Percentiles rank a stretch among this genome's conserved stretches.
Conservation (phyloP, 2,329 filamentous ascomycete species). For the Eutypa lata region DNA sequence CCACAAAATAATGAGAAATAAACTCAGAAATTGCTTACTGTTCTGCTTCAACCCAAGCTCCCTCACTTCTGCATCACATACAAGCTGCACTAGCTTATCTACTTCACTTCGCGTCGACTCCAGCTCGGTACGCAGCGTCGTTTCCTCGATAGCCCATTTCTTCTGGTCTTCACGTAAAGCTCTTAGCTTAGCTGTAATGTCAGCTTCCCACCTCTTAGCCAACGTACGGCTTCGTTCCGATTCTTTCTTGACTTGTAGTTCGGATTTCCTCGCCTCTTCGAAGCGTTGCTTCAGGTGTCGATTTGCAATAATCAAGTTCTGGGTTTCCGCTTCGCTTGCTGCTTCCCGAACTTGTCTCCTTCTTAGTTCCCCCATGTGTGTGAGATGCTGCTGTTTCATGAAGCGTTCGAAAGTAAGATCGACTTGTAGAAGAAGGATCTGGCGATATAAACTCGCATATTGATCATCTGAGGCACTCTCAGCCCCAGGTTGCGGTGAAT, state of each 20-base stretch:
- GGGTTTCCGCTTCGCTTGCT: slow-evolving; percentile 76
- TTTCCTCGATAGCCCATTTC: slow-evolving; percentile 57
- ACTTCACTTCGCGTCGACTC: slow-evolving; percentile 56
- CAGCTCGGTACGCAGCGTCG: slow-evolving; percentile 56
- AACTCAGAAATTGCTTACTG: too few species aligned
- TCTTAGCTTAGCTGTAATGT: slow-evolving; percentile 65
- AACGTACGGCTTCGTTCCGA: slow-evolving; percentile 68
- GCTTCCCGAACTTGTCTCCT: slow-evolving; percentile 73
- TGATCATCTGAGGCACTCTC: slow-evolving; percentile 17
- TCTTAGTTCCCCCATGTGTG: slow-evolving; percentile 76
- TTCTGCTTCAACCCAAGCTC: slow-evolving; percentile 63
- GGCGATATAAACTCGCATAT: slow-evolving; percentile 60
- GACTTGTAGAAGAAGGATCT: slow-evolving; percentile 73
- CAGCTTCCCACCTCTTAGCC: slow-evolving; percentile 74
- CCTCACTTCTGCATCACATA: slow-evolving; percentile 67
- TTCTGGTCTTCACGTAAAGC: slow-evolving; percentile 68
- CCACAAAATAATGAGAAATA: too few species aligned
- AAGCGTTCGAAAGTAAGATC: slow-evolving; percentile 82
- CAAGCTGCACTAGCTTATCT: slow-evolving; percentile 61
- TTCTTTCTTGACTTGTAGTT: slow-evolving; percentile 68
- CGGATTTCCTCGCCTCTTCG: slow-evolving; percentile 68
- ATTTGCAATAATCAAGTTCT: slow-evolving; percentile 76
- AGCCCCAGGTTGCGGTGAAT: slow-evolving; percentile 23
- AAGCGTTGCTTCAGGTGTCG: slow-evolving; percentile 69
- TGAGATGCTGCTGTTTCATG: slow-evolving; percentile 78